Evolutionary conservation across 805 yeast genomes (phyloP), one percentile per base, ranked within the genome.

Genomic region (Wickerhamiella kurtzmanii): DNA sequence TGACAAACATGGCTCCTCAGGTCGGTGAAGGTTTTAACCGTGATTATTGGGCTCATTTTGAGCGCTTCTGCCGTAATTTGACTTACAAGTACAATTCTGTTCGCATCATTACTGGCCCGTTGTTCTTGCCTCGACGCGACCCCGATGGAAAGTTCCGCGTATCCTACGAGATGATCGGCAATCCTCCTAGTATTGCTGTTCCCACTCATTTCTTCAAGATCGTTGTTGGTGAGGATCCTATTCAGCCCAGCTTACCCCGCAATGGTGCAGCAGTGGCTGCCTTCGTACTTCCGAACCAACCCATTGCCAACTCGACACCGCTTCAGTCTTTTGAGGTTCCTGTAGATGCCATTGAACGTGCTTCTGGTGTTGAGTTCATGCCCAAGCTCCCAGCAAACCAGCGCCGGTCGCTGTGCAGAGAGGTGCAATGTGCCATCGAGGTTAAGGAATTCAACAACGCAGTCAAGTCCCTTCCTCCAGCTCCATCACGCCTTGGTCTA

Each of bases 11-110:
- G 73, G 76, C 94, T 5, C 98, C 98, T 1, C 98, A 92, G 63
- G 95, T 92, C 2, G 98, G 98, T 2, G 94, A 82, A 3, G 98
- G 98, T 0, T 92, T 92, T 69, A 92, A 92, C 66, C 73, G 98
- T 56, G 97, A 92, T 62, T 82, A 92, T 62, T 92, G 98, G 98
- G 94, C 97, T 0, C 95, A 87, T 62, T 77, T 92, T 50, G 98
- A 92, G 64, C 82, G 83, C 58, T 92, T 92, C 61, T 77, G 80
- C 41, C 73, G 98, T 52, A 72, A 84, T 47, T 71, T 89, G 52
- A 82, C 95, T 3, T 57, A 66, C n/a, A 69, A 70, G 45, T 92
- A 83, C 63, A 74, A 73, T 43, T 73, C 78, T 43, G 95, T 92
- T 11, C 71, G 96, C 53, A 72, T 92, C 35, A 80, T 92, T 60